Base-by-base conservation (phyloP, 805 yeast species). In the Wickerhamiella kurtzmanii region DNA sequence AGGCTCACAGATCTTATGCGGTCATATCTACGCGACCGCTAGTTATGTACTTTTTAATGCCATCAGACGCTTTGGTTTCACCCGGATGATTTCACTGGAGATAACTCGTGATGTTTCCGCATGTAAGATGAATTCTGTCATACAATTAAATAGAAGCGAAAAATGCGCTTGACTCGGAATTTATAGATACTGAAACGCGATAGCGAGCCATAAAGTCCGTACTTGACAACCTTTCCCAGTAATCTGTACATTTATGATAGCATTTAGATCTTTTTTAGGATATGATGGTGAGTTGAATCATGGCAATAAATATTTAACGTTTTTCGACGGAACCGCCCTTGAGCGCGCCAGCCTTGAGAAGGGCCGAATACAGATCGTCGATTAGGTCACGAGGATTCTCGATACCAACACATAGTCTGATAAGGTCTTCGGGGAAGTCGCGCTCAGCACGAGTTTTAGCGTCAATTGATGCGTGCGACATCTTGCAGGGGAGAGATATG, bases 401-500 rank as follows among this genome's bases (percentile, higher is more conserved):
- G 51, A 88, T 88, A 49, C 97, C 97, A 44, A 88, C 80, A 62
- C 96, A 88, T 47, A 88, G 72, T 58, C 97, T 74, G 56, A 88
- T 78, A 59, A 88, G 71, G 61, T 89, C 96, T 64, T 88, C 96
- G 2, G 96, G 95, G 66, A 88, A 79, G 41, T 79, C 86, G 62
- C 97, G 77, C 63, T 82, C 94, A 43, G 79, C 79, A 64, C 96
- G 77, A 2, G 85, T 79, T 59, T 83, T 77, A 21, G 87, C 81
- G 56, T 87, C 95, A 52, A 88, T 88, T 2, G 95, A 81, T n/a
- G 96, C 96, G 61, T 88, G 97, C 4, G 95, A 84, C 96, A 88
- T 88, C 64, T 76, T 76, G 64, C 96, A 85, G 15, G 97, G 97
- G 79, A 88, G 75, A 37, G 95, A 85, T 48, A 88, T 85, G 60